Evolutionary conservation across 106 monocot genomes (phyloP).

Genomic region (Chionographis japonica): DNA sequence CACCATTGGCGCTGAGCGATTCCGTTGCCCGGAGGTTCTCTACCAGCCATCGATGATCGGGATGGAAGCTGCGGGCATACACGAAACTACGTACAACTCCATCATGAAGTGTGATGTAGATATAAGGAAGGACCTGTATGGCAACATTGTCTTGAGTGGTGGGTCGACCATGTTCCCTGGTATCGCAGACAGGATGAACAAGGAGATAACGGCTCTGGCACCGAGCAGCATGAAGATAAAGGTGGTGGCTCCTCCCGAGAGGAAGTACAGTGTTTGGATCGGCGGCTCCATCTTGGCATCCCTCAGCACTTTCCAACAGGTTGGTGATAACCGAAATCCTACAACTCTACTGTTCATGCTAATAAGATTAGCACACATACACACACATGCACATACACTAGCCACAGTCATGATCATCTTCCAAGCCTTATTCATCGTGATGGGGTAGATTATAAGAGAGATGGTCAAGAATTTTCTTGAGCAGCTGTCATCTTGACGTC

Average conservation of each 20-base stretch:
- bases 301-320: constrained; percentile 13
- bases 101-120: constrained; percentile 10
- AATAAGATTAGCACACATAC: no score
- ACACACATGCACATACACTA: no score
- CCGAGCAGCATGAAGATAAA: constrained; percentile 14
- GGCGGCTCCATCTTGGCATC: constrained; percentile 12
- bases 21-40: constrained; percentile 9
- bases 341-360: no score
- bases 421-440: no score
- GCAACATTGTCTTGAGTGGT: constrained; percentile 6
- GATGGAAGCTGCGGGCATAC: constrained; percentile 12
- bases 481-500: no score
- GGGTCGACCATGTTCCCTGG: constrained; percentile 8
- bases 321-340: background rate
- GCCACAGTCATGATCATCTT: no score
- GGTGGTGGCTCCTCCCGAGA: constrained; percentile 10
- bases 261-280: constrained; percentile 13
- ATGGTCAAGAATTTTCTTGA: no score
- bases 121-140: constrained; percentile 7
- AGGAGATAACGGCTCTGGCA: constrained; percentile 7
- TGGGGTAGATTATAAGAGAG: no score
- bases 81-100: constrained; percentile 8
- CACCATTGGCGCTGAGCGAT: constrained; percentile 10
- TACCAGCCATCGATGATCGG: constrained; percentile 14
- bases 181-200: constrained; percentile 13